These are phyloP conservation scores for Colletotrichum spinosum DNA, from an alignment of 2,329 filamentous ascomycete genomes.

Conservation along the genomic window DNA sequence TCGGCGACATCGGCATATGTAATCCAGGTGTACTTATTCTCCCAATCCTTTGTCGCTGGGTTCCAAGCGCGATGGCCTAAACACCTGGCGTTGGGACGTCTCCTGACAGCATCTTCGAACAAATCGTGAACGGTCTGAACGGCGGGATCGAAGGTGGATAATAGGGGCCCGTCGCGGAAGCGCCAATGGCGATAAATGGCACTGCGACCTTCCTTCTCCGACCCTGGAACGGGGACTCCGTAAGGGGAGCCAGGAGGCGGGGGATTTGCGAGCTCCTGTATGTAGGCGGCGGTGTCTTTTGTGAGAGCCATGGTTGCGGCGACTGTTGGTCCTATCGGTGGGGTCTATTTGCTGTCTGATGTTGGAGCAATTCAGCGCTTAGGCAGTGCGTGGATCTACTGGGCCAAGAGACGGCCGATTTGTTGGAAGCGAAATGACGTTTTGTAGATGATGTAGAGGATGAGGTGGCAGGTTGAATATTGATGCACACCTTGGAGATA, in stretches of 20 bases:
- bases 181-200: conserved; percentile 87
- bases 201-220: conserved; percentile 77
- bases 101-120: conserved; percentile 77
- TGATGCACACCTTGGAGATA: background rate
- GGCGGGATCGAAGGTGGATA: conserved; percentile 78
- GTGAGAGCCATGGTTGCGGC: conserved; percentile 45
- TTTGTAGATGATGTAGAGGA: too few relatives aligned
- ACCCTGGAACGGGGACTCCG: conserved; percentile 80
- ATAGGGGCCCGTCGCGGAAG: conserved; percentile 76
- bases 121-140: conserved; percentile 81
- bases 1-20: conserved; percentile 83
- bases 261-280: conserved; percentile 65
- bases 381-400: conserved; percentile 19
- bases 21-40: conserved; percentile 83
- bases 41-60: conserved; percentile 76
- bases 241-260: conserved; percentile 83
- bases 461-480: background rate
- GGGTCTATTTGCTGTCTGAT: background rate
- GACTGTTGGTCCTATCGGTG: background rate
- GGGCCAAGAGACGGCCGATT: conserved; percentile 12
- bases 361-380: conserved; percentile 12
- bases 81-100: conserved; percentile 75
- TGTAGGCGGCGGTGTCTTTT: conserved; percentile 51
- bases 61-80: conserved; percentile 87
- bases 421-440: background rate